Percentiles rank a stretch among this genome's conserved stretches.
phyloP scores from a whole-genome alignment of 345 rosid species.

The Populus davidiana region DNA sequence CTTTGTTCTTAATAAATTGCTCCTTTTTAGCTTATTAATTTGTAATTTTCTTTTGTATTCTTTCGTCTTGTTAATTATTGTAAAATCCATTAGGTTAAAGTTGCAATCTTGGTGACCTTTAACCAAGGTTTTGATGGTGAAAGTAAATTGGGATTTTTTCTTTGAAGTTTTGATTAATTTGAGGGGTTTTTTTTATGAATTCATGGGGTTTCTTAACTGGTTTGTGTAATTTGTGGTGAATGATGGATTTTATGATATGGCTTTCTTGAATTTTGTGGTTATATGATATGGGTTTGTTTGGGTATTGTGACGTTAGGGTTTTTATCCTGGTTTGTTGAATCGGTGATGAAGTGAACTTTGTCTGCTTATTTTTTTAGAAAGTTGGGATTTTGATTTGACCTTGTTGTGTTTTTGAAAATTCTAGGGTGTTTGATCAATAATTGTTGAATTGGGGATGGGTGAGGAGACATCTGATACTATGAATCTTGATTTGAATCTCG shows the following conservation, averaged over 20 bases:
- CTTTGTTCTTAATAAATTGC: too few species aligned
- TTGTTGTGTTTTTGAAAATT: slow-evolving; percentile 1
- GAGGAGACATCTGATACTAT: slow-evolving; percentile 74
- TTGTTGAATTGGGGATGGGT: slow-evolving; percentile 45
- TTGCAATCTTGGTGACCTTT: neutral
- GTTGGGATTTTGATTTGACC: slow-evolving; percentile 2
- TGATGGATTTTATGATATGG: neutral
- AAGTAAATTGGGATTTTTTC: neutral
- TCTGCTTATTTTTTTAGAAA: neutral
- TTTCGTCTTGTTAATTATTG: neutral
- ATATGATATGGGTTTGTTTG: neutral
- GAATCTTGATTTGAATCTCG: slow-evolving; percentile 96
- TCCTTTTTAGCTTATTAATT: neutral
- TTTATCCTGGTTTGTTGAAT: slow-evolving; percentile 9
- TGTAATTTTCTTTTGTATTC: neutral
- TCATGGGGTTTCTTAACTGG: neutral
- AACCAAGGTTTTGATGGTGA: neutral
- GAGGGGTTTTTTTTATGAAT: neutral
- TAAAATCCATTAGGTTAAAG: neutral
- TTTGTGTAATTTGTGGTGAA: slow-evolving; percentile 1
- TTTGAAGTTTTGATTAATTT: too few species aligned
- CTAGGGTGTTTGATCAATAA: slow-evolving; percentile 18
- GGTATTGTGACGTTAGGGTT: neutral
- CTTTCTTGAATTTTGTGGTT: neutral
- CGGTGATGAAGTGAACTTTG: neutral